Base-by-base conservation (phyloP, 305 asterid genomes). In the Rubia tinctorum region DNA sequence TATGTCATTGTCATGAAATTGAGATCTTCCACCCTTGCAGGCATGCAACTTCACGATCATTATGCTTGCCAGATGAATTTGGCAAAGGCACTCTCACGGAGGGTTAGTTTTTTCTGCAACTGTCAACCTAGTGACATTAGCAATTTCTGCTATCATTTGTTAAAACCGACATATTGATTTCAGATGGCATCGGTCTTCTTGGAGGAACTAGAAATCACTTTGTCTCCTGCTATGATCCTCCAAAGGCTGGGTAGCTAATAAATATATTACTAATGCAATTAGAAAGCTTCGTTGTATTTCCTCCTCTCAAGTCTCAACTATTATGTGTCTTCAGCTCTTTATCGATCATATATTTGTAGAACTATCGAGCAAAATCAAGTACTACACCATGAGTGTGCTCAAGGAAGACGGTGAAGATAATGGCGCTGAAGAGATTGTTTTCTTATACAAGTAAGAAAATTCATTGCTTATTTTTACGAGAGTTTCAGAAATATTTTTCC, bases 71-170 rank as follows among this genome's bases (percentile, higher is more conserved):
- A 82, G 99, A 94, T 86, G 99, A 94, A 82, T 94, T 94, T 79
- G 99, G 99, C 43, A 94, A 94, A 82, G 97, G 99, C 83, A 94
- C 99, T 73, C 97, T 94, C 71, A 84, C 97, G 69, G 99, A 89
- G 88, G 99, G 97, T 94, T 79, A 80, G 88, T 85, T 73, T 51
- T 47, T 56, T 59, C 66, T 67, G 56, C 39, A 14, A 37, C 64
- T 68, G 27, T 53, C 39, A 45, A 72, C 51, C 51, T 61, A 10
- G 39, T 6, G 39, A 8, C 49, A 3, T 1, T 62, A 12, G 39
- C 34, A 61, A 49, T 75, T 75, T 76, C 75, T 77, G 45, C 72
- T 80, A 10, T 69, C 65, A 68, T 39, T 71, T 40, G 69, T 69
- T 71, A 75, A 83, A 65, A 71, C 37, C 37, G 53, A 55, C 72